Evolutionary conservation across 1,139 yeast species (phyloP), one percentile per base, ranked within the genome.

Genomic region (Yamadazyma dendronema): DNA sequence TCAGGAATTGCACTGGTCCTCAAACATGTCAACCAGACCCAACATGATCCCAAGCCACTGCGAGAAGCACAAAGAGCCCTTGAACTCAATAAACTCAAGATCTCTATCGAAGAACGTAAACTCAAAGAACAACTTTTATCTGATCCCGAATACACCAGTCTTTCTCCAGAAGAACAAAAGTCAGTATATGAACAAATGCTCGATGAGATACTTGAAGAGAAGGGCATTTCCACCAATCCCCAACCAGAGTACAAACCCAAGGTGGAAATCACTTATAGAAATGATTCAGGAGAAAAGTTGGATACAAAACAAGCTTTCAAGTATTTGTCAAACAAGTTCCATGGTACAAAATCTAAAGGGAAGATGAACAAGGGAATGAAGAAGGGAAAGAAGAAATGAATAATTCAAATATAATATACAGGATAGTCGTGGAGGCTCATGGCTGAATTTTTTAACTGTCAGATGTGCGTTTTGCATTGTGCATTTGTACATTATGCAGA

Each of bases 261-360:
- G 4, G 76, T 90, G 15, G 66, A 72, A 16, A 55, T 90, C 7
- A 72, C 70, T 27, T 87, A 89, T 57, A 72, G 70, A 33, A 96
- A 90, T 57, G 86, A 81, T 29, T 56, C 66, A 4, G 97, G 97
- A 1, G 70, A 79, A 34, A 70, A 69, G 16, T 60, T 92, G 36
- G 66, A 71, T 31, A 72, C 81, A 2, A 88, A 85, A 56, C 86
- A 84, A 44, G 97, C 97, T 0, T 90, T 81, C 65, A 90, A 88
- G 61, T 79, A 80, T 43, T 57, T 89, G 38, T 87, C 96, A 1
- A 95, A 86, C 48, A 82, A 83, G 48, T 90, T 88, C 62, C 97
- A 92, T 57, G 97, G 96, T 1, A 57, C 62, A 4, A 49, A 48
- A 12, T 31, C 33, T 3, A 35, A 24, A 22, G 26, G 23, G n/a